phyloP scores from a whole-genome alignment of 1,139 yeast genomes.

The Debaryomyces nepalensis region DNA sequence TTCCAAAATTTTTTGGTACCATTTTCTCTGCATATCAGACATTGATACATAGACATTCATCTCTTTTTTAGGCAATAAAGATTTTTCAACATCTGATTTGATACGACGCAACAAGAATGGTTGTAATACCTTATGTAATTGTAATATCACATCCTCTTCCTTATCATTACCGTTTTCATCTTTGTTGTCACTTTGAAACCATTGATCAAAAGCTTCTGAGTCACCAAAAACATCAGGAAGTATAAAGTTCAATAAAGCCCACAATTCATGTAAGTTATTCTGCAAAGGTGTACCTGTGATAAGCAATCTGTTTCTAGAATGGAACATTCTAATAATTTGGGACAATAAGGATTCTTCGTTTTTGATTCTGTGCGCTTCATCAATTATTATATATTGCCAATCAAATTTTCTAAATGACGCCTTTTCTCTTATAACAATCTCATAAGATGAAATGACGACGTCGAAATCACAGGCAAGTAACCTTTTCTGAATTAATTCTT shows the following conservation, averaged over 20 bases:
- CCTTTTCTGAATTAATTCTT: constrained; percentile 51
- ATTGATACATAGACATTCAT: constrained; percentile 72
- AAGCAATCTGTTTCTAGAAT: constrained; percentile 67
- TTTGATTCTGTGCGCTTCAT: constrained; percentile 82
- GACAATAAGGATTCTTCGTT: constrained; percentile 77
- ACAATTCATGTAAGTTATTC: constrained; percentile 75
- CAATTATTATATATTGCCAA: constrained; percentile 78
- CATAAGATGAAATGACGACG: constrained; percentile 74
- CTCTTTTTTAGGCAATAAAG: constrained; percentile 75
- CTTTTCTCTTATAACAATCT: constrained; percentile 77
- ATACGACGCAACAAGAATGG: constrained; percentile 78
- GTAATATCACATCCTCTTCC: constrained; percentile 68
- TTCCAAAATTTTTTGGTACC: constrained; percentile 77
- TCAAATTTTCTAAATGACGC: constrained; percentile 62
- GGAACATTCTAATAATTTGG: constrained; percentile 74
- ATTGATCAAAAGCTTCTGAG: constrained; percentile 71
- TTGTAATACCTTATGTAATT: constrained; percentile 83
- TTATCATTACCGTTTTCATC: constrained; percentile 34
- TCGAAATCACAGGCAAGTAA: constrained; percentile 70
- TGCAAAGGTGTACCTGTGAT: constrained; percentile 86
- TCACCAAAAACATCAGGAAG: constrained; percentile 81
- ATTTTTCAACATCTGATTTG: constrained; percentile 79
- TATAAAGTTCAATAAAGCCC: constrained; percentile 78
- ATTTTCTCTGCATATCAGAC: constrained; percentile 75
- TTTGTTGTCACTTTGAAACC: constrained; percentile 54